Conservation (phyloP, 352 stramenopile genomes). For the Hyaloperonospora arabidopsidis region DNA sequence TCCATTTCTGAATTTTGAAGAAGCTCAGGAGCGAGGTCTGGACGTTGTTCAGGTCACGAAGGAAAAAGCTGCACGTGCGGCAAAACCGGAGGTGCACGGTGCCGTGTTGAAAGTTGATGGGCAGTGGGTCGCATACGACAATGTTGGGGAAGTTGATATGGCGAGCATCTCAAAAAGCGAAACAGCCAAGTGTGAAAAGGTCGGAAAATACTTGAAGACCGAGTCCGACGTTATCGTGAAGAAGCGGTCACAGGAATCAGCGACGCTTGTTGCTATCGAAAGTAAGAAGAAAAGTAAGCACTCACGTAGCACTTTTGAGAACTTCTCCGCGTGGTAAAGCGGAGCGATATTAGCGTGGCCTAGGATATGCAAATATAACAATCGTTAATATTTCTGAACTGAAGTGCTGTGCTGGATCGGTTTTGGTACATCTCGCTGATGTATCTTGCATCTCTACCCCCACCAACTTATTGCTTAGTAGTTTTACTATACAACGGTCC, state of each 20-base stretch:
- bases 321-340: conserved; percentile 68
- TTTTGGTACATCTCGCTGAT: too few species aligned
- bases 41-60: conserved; percentile 52
- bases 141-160: conserved; percentile 45
- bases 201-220: conserved; percentile 65
- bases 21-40: conserved; percentile 42
- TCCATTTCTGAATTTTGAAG: conserved; percentile 84
- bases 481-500: too few species aligned
- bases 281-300: conserved; percentile 68
- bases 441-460: too few species aligned
- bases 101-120: conserved; percentile 72
- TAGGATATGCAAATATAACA: too few species aligned
- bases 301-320: conserved; percentile 50
- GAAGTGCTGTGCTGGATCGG: too few species aligned
- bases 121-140: conserved; percentile 77
- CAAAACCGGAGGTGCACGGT: conserved; percentile 44
- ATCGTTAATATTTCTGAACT: too few species aligned
- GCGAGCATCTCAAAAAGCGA: conserved; percentile 37
- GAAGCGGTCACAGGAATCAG: conserved; percentile 25
- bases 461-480: too few species aligned
- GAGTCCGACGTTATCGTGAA: conserved; percentile 11
- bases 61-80: conserved; percentile 42
- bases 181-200: conserved; percentile 39
- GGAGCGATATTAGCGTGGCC: background rate
- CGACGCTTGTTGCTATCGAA: conserved; percentile 47